Conservation (phyloP, 75 land plant species). For the Sequoiadendron giganteum region DNA sequence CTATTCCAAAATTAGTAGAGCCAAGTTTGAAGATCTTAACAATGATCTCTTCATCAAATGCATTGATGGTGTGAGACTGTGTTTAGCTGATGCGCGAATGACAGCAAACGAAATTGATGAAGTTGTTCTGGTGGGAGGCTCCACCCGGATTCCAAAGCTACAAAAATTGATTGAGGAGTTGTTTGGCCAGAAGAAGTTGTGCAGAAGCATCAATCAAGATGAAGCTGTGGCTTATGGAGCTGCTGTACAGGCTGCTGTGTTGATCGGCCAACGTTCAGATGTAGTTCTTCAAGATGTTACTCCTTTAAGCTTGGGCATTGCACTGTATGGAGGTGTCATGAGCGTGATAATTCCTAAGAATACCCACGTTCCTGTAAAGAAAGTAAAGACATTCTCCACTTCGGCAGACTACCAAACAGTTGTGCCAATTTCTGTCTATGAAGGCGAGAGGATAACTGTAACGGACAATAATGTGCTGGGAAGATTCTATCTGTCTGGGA, state of each 20-base stretch:
- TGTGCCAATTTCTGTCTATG: not conserved
- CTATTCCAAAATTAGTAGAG: conserved; percentile 17
- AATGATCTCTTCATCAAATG: conserved; percentile 40
- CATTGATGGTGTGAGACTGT: conserved; percentile 34
- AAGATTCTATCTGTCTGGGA: no score
- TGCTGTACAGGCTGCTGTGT: conserved; percentile 37
- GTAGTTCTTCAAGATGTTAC: not conserved
- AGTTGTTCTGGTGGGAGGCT: conserved; percentile 39
- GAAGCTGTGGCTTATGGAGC: conserved; percentile 48
- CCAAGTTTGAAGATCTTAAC: conserved; percentile 15
- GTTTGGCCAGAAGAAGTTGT: conserved; percentile 44
- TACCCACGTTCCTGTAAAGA: not conserved
- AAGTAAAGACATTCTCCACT: not conserved
- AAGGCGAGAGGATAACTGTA: not conserved
- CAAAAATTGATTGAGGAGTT: conserved; percentile 32
- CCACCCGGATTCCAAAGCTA: conserved; percentile 44
- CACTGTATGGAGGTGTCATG: not conserved
- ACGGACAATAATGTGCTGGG: not conserved
- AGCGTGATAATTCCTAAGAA: not conserved
- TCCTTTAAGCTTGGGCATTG: not conserved
- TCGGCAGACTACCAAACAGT: not conserved
- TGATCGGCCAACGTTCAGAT: not conserved
- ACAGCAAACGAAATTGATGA: not conserved
- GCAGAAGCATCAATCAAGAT: conserved; percentile 44
- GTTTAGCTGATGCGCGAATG: conserved; percentile 29